phyloP scores from a whole-genome alignment of 495 filamentous ascomycete species.

The Penicillium lividum region DNA sequence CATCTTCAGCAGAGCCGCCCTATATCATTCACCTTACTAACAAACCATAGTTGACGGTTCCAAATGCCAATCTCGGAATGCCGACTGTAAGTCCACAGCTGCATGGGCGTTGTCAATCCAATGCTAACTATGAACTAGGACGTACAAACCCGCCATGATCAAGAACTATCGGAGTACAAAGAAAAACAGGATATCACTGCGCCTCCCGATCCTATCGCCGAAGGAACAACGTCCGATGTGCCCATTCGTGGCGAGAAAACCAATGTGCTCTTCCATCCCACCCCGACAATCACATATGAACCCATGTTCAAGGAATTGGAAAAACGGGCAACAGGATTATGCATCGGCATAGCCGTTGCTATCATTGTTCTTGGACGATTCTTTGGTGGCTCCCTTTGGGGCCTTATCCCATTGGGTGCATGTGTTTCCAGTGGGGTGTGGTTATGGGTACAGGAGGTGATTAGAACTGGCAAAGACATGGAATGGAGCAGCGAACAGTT shows the following conservation, averaged over 20 bases:
- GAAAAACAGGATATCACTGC: slow-evolving; percentile 85
- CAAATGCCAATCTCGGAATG: slow-evolving; percentile 83
- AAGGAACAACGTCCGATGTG: slow-evolving; percentile 83
- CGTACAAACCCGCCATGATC: slow-evolving; percentile 61
- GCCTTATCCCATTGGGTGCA: slow-evolving; percentile 67
- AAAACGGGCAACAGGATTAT: slow-evolving; percentile 65
- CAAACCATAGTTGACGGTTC: slow-evolving; percentile 66
- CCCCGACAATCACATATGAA: slow-evolving; percentile 80
- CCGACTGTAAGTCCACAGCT: slow-evolving; percentile 52
- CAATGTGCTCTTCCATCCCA: slow-evolving; percentile 94
- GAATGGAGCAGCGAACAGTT: slow-evolving; percentile 89
- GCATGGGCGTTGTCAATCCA: not conserved
- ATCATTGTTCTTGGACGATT: slow-evolving; percentile 77
- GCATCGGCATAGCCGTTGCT: slow-evolving; percentile 64
- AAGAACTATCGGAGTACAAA: slow-evolving; percentile 73
- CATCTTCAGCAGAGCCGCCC: not conserved
- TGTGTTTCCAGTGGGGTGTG: slow-evolving; percentile 75
- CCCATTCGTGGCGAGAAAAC: slow-evolving; percentile 96
- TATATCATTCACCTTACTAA: not conserved
- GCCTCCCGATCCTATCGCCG: slow-evolving; percentile 80
- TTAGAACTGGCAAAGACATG: slow-evolving; percentile 74
- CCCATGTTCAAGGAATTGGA: slow-evolving; percentile 81
- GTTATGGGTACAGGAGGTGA: slow-evolving; percentile 85
- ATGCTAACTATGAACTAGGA: slow-evolving; percentile 35
- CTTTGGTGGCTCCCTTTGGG: slow-evolving; percentile 75